Evolutionary conservation across 371 early-diverging fungal genomes (phyloP).

Genomic region (Apophysomyces ossiformis): DNA sequence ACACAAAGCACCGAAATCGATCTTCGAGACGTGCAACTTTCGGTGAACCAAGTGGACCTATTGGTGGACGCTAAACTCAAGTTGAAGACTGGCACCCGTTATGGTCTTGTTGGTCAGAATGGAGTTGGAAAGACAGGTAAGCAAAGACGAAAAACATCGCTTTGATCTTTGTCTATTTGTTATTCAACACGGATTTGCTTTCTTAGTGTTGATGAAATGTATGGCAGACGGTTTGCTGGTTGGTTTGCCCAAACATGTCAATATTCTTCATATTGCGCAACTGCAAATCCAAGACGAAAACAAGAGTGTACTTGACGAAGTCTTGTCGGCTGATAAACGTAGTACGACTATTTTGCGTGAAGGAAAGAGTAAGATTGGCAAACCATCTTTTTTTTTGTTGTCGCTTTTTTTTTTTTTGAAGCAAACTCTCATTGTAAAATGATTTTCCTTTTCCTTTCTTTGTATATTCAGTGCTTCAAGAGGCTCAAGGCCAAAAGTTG

Average conservation of each 20-base stretch:
- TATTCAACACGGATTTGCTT: constrained; percentile 1
- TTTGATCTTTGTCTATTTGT: background rate
- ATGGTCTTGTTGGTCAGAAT: constrained; percentile 87
- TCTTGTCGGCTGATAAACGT: constrained; percentile 74
- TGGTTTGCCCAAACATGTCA: constrained; percentile 79
- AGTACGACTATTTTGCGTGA: constrained; percentile 38
- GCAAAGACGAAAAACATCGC: background rate
- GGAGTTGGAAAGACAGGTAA: constrained; percentile 90
- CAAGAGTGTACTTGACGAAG: constrained; percentile 65
- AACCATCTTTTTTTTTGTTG: too few species aligned
- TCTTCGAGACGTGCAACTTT: constrained; percentile 75
- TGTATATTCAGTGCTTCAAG: constrained; percentile 37
- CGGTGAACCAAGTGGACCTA: constrained; percentile 63
- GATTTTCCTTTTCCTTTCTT: background rate
- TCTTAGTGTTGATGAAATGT: constrained; percentile 67
- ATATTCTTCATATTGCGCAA: constrained; percentile 82
- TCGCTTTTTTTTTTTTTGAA: too few species aligned
- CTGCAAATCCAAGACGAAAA: constrained; percentile 57
- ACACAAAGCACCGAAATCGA: constrained; percentile 66
- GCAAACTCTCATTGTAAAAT: too few species aligned
- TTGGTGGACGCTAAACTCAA: constrained; percentile 69
- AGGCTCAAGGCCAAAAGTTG: constrained; percentile 36
- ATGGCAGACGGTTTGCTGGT: constrained; percentile 75
- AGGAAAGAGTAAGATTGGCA: constrained; percentile 31
- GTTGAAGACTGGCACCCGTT: constrained; percentile 65